Evolutionary conservation across 2,329 filamentous ascomycete species (phyloP).

Genomic region (Gaeumannomyces sp.): DNA sequence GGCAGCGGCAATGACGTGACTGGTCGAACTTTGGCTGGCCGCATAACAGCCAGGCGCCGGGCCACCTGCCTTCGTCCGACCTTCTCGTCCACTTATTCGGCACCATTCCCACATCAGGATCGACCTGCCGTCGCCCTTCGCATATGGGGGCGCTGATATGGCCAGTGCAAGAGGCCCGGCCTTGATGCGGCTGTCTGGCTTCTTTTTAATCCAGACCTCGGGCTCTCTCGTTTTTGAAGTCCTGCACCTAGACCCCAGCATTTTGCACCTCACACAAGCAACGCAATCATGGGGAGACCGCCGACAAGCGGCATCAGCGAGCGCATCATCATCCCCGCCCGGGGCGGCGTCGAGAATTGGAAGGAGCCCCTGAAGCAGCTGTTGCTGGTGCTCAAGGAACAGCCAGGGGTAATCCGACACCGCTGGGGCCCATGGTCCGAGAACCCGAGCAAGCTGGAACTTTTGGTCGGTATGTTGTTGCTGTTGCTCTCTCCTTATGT

Average conservation of each 20-base stretch:
- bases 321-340: slow-evolving; percentile 18
- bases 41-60: not conserved
- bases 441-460: slow-evolving; percentile 21
- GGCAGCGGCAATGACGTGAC: not conserved
- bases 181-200: not conserved
- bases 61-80: not conserved
- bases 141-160: not conserved
- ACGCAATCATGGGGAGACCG: not conserved
- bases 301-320: not conserved
- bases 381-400: slow-evolving; percentile 21
- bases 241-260: no score
- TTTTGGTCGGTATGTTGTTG: slow-evolving; percentile 17
- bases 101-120: not conserved
- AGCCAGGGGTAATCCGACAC: slow-evolving; percentile 23
- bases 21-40: not conserved
- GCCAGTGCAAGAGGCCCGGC: not conserved
- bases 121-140: not conserved
- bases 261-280: not conserved
- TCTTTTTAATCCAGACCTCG: not conserved
- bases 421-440: slow-evolving; percentile 23
- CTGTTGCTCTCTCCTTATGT: not conserved
- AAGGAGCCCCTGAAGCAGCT: slow-evolving; percentile 22
- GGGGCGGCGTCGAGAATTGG: slow-evolving; percentile 21
- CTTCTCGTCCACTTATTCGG: not conserved
- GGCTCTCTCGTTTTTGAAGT: not conserved